Evolutionary conservation across 106 monocot species (phyloP).

Genomic region (Dioscorea zingiberensis): DNA sequence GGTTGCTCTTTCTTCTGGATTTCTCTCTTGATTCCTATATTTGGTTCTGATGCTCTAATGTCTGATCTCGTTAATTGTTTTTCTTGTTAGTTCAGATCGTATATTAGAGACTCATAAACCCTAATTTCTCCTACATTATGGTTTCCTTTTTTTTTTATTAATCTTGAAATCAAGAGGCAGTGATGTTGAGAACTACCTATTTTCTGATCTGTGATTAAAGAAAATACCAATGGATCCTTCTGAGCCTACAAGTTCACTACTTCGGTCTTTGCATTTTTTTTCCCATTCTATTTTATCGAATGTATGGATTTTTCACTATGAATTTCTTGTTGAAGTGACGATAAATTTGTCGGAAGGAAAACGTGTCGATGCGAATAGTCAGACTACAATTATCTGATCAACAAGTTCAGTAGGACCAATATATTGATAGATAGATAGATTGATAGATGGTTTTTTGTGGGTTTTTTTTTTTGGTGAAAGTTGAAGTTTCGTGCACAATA

Average conservation of each 20-base stretch:
- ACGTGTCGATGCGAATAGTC: slow-evolving; percentile 36
- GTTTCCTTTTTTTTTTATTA: background rate
- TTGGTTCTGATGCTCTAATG: background rate
- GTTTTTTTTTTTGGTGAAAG: background rate
- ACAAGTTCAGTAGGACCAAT: too few relatives aligned
- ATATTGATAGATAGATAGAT: too few relatives aligned
- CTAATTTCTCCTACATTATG: too few relatives aligned
- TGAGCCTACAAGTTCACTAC: slow-evolving; percentile 24
- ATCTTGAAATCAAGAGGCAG: slow-evolving; percentile 4
- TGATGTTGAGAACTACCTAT: slow-evolving; percentile 56
- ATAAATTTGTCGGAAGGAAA: slow-evolving; percentile 23
- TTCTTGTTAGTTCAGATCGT: background rate
- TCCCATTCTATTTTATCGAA: background rate
- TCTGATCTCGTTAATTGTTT: background rate
- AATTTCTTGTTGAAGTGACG: slow-evolving; percentile 36
- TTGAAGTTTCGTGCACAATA: slow-evolving; percentile 33
- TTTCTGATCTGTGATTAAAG: slow-evolving; percentile 49
- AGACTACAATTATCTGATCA: slow-evolving; percentile 90
- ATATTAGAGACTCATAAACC: too few relatives aligned
- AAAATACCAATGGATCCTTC: slow-evolving; percentile 75
- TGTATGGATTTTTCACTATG: background rate
- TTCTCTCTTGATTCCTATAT: background rate
- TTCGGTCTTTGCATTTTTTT: background rate
- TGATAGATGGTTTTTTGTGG: background rate
- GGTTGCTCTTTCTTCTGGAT: background rate